These are phyloP conservation scores for Hypoxylon rubiginosum DNA, from an alignment of 2,329 filamentous ascomycete species.

Conservation along the genomic window DNA sequence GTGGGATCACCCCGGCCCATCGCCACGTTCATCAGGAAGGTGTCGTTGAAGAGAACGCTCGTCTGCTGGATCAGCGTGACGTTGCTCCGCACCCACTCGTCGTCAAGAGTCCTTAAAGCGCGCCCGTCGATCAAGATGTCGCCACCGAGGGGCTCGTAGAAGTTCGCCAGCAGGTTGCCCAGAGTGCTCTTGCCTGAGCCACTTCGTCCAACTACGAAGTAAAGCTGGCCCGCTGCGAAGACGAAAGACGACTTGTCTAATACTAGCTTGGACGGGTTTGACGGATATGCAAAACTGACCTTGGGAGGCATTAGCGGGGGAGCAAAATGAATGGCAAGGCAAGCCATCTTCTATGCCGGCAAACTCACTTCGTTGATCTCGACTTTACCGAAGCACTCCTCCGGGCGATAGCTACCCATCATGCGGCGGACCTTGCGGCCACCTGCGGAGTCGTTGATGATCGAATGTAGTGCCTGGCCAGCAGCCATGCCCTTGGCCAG, in stretches of 20 bases:
- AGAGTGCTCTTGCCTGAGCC: conserved; percentile 95
- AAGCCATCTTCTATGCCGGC: conserved; percentile 6
- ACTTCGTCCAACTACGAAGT: conserved; percentile 86
- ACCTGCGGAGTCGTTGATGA: conserved; percentile 54
- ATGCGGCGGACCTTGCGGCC: conserved; percentile 48
- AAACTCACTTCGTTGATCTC: conserved; percentile 74
- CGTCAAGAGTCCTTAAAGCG: conserved; percentile 72
- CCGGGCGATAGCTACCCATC: conserved; percentile 53
- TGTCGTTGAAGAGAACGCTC: conserved; percentile 85
- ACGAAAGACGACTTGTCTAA: conserved; percentile 74
- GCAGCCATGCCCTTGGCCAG: conserved; percentile 85
- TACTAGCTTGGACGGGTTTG: conserved; percentile 70
- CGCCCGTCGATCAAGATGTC: conserved; percentile 77
- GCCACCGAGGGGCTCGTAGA: conserved; percentile 78
- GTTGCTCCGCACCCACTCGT: conserved; percentile 80
- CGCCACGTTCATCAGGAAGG: conserved; percentile 81
- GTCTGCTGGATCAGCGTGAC: conserved; percentile 87
- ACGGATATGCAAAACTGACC: conserved; percentile 87
- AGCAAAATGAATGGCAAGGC: background rate
- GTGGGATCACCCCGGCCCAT: conserved; percentile 71
- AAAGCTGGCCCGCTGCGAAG: conserved; percentile 79
- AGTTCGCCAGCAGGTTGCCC: conserved; percentile 81
- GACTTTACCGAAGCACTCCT: conserved; percentile 74
- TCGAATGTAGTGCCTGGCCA: conserved; percentile 70
- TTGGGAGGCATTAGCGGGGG: conserved; percentile 52